A percentile compares a stretch with the other conserved stretches of the same genome.
phyloP scores from a whole-genome alignment of 495 filamentous ascomycete species.

The Collariella sp. region DNA sequence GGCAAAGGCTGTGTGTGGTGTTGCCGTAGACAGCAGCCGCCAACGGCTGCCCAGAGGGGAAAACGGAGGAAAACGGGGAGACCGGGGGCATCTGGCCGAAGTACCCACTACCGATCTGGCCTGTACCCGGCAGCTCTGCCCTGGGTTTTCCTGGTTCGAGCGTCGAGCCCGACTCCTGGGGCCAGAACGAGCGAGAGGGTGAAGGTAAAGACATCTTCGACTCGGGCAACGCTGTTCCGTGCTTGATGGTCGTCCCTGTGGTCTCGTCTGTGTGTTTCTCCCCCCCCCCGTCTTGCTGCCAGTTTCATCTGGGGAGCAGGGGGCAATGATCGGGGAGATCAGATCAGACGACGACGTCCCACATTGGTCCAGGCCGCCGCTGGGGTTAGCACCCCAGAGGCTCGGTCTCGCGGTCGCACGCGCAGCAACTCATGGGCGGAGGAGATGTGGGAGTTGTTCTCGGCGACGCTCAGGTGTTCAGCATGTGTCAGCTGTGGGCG shows the following conservation, averaged over 20 bases:
- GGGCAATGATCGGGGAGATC: neutral
- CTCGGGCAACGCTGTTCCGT: neutral
- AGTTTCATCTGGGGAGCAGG: neutral
- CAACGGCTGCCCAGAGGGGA: neutral
- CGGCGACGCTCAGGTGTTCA: neutral
- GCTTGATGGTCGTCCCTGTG: neutral
- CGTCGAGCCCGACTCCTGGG: neutral
- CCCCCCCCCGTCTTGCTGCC: neutral
- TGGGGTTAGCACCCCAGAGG: neutral
- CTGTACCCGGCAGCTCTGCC: neutral
- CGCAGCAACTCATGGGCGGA: neutral
- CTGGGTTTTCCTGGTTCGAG: neutral
- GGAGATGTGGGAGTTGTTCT: neutral
- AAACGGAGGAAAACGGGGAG: slow-evolving; percentile 13
- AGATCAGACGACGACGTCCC: neutral
- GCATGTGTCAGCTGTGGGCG: neutral
- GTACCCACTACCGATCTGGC: slow-evolving; percentile 10
- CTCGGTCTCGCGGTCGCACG: neutral
- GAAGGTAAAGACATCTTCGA: no score
- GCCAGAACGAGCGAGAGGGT: neutral
- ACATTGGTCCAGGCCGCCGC: neutral
- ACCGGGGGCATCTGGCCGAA: neutral
- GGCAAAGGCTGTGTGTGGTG: neutral
- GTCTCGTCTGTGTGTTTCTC: no score
- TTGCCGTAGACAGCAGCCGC: neutral